Evolutionary conservation across 768 basidiomycete genomes (phyloP), one percentile per base, ranked within the genome.

Genomic region (Mycena chlorophos): DNA sequence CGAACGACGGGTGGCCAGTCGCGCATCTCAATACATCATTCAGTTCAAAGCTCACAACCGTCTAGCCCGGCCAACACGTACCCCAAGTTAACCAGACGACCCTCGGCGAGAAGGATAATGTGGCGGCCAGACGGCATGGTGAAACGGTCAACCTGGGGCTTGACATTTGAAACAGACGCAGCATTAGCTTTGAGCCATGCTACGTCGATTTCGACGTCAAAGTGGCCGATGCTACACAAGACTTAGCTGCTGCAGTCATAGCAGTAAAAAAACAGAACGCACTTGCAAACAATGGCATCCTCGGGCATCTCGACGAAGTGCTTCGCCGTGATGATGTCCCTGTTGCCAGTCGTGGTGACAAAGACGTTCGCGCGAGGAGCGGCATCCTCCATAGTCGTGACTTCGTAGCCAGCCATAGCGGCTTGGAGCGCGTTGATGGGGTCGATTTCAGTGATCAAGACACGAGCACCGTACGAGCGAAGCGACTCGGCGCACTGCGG

Each of bases 401-500:
- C 96, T 74, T 99, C 96, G 72, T 94, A 99, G 54, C 97, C 97
- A 68, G 94, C 94, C 97, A 99, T 99, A 52, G 95, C 96, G 64
- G 97, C 97, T 74, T 99, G 97, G 56, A 99, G 89, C 48, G 96
- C 97, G 73, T 99, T 99, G 87, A 99, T 99, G 61, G 97, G 97
- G 76, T 99, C 97, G 71, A 99, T 97, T 74, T 99, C 97, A 61
- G 97, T 98, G 69, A 99, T 72, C 65, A 99, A 66, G 39, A 98
- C 96, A 67, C 97, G 95, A 61, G 94, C 87, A 70, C 97, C 97
- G 73, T 98, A 99, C n/a, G 94, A 91, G 49, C 87, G 85, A 66
- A 99, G 87, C 20, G 97, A 93, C 75, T 98, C 94, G 52, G 96
- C 96, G 72, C 97, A 99, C 92, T 94, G 63, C n/a, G 50, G 13